Percentiles rank a stretch among this genome's conserved stretches.
Evolutionary conservation across 441 rosid genomes (phyloP).

Genomic region (Aleurites moluccanus): DNA sequence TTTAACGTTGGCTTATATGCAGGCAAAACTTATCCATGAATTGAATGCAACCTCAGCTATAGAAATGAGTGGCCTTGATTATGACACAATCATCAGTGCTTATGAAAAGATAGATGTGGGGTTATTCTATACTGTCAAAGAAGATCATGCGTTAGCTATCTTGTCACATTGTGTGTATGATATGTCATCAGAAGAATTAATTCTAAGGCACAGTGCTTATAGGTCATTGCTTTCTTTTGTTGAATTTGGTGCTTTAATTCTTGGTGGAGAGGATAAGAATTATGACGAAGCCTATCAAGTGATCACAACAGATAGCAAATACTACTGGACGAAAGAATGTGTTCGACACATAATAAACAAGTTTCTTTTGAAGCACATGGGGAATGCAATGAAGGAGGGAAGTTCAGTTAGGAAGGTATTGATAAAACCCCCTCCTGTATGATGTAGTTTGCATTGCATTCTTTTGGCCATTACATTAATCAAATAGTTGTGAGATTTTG

Average conservation of each 20-base stretch:
- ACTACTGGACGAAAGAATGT: slow-evolving; percentile 58
- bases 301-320: slow-evolving; percentile 34
- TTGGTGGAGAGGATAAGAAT: slow-evolving; percentile 37
- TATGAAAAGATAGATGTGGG: slow-evolving; percentile 60
- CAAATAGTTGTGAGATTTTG: not conserved
- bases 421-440: slow-evolving; percentile 9
- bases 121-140: slow-evolving; percentile 49
- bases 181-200: slow-evolving; percentile 74
- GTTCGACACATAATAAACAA: slow-evolving; percentile 53
- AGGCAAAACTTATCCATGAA: slow-evolving; percentile 68
- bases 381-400: slow-evolving; percentile 63
- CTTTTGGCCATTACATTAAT: not conserved
- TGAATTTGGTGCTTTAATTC: slow-evolving; percentile 63
- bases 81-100: slow-evolving; percentile 62
- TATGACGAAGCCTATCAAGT: slow-evolving; percentile 30
- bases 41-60: slow-evolving; percentile 72
- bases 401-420: slow-evolving; percentile 67
- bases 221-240: slow-evolving; percentile 68
- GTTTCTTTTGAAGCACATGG: slow-evolving; percentile 70
- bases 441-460: slow-evolving; percentile 1
- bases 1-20: slow-evolving; percentile 35
- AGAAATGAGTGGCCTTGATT: slow-evolving; percentile 88
- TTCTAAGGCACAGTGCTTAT: slow-evolving; percentile 78
- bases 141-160: slow-evolving; percentile 63
- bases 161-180: slow-evolving; percentile 80